Conservation (phyloP, 2,329 filamentous ascomycete genomes). For the Penicillium sp. region DNA sequence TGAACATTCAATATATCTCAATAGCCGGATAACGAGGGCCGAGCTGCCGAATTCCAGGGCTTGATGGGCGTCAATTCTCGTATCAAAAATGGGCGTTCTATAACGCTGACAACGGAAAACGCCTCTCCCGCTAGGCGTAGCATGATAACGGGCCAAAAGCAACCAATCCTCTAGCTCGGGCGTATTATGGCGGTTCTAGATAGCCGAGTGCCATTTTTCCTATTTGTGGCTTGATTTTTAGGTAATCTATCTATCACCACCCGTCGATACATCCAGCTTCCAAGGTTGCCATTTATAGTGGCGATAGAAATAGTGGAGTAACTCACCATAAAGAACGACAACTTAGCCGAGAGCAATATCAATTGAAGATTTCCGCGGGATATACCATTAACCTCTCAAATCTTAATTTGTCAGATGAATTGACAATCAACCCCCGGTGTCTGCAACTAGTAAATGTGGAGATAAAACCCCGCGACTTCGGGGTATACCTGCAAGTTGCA, state of each 20-base stretch:
- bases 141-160: constrained; percentile 8
- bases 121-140: constrained; percentile 21
- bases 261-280: neutral
- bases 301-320: neutral
- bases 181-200: constrained; percentile 4
- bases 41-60: neutral
- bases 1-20: neutral
- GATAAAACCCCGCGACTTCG: constrained; percentile 1
- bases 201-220: neutral
- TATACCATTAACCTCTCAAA: neutral
- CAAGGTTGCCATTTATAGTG: neutral
- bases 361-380: neutral
- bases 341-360: constrained; percentile 4
- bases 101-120: constrained; percentile 17
- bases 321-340: neutral
- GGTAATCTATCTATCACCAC: constrained; percentile 1
- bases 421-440: neutral
- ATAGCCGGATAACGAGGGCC: neutral
- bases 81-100: constrained; percentile 7
- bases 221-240: constrained; percentile 3
- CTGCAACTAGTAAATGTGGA: neutral
- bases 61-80: neutral
- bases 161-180: constrained; percentile 5
- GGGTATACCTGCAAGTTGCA: constrained; percentile 12
- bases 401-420: neutral